Evolutionary conservation across 2,329 filamentous ascomycete species (phyloP).

Genomic region (Xylaria sp.): DNA sequence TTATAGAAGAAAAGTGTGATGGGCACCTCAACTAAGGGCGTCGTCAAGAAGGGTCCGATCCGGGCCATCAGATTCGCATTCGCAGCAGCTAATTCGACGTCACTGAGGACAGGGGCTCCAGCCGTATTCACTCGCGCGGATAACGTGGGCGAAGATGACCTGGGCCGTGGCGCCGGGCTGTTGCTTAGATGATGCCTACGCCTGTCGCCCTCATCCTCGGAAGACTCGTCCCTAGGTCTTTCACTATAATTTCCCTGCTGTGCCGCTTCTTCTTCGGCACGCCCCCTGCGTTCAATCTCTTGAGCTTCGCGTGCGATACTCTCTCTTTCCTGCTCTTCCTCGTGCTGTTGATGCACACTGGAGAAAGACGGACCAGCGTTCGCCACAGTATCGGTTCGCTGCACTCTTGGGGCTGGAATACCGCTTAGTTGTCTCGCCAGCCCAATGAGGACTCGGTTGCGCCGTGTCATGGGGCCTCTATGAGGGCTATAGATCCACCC

Average conservation of each 20-base stretch:
- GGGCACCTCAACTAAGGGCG: slow-evolving; percentile 74
- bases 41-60: slow-evolving; percentile 87
- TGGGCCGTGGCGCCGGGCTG: slow-evolving; percentile 38
- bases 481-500: slow-evolving; percentile 95
- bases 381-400: slow-evolving; percentile 39
- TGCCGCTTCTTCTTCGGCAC: slow-evolving; percentile 73
- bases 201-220: slow-evolving; percentile 45
- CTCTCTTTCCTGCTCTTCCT: slow-evolving; percentile 62
- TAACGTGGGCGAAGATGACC: slow-evolving; percentile 52
- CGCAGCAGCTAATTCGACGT: slow-evolving; percentile 76
- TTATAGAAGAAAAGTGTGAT: slow-evolving; percentile 98
- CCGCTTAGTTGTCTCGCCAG: slow-evolving; percentile 88
- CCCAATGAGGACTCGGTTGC: slow-evolving; percentile 85
- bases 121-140: slow-evolving; percentile 44
- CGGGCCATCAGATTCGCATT: slow-evolving; percentile 89
- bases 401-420: slow-evolving; percentile 69
- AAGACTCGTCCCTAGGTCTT: slow-evolving; percentile 54
- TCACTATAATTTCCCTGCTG: slow-evolving; percentile 78
- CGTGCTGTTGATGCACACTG: slow-evolving; percentile 48
- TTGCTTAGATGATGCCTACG: slow-evolving; percentile 30
- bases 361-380: slow-evolving; percentile 35
- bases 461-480: slow-evolving; percentile 80
- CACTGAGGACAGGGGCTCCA: slow-evolving; percentile 64
- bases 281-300: slow-evolving; percentile 74
- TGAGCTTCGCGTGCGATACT: slow-evolving; percentile 77